phyloP scores from a whole-genome alignment of 2,329 filamentous ascomycete species.

The Anthostomella pinea region DNA sequence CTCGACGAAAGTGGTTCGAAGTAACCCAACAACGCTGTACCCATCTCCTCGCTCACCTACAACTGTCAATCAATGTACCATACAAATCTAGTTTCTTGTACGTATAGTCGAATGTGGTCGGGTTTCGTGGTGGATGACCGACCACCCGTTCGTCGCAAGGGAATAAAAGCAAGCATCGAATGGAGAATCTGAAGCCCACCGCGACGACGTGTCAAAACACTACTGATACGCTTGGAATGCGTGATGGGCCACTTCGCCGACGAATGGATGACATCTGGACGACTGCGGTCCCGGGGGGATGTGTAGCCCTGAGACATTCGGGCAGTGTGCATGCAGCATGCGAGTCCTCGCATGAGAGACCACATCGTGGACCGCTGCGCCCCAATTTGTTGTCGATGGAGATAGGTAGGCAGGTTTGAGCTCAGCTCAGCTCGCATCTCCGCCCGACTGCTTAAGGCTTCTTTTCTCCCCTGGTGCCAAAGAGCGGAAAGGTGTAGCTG shows the following conservation, averaged over 20 bases:
- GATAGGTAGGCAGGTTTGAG: neutral
- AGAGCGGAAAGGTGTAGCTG: too few relatives aligned
- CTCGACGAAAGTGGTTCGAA: constrained; percentile 19
- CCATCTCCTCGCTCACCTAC: constrained; percentile 23
- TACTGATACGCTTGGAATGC: constrained; percentile 11
- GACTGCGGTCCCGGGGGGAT: neutral
- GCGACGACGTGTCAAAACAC: constrained; percentile 17
- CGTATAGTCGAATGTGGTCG: constrained; percentile 10
- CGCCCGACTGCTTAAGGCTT: too few relatives aligned
- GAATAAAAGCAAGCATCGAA: constrained; percentile 2
- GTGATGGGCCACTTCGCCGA: constrained; percentile 1
- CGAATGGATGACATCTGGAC: neutral
- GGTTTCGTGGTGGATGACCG: neutral
- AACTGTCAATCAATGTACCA: constrained; percentile 16
- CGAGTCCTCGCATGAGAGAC: neutral
- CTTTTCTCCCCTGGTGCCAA: too few relatives aligned
- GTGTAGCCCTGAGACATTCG: constrained; percentile 3
- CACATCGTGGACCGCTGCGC: neutral
- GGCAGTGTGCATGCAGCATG: constrained; percentile 1
- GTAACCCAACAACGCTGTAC: constrained; percentile 18
- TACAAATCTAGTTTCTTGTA: constrained; percentile 11
- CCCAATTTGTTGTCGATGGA: neutral
- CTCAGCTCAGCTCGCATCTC: too few relatives aligned
- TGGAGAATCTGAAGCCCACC: constrained; percentile 2
- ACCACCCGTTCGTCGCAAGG: neutral